Percentiles rank a stretch among this genome's conserved stretches.
phyloP scores from a whole-genome alignment of 179 eudicot genomes.

The Patellifolia procumbens region DNA sequence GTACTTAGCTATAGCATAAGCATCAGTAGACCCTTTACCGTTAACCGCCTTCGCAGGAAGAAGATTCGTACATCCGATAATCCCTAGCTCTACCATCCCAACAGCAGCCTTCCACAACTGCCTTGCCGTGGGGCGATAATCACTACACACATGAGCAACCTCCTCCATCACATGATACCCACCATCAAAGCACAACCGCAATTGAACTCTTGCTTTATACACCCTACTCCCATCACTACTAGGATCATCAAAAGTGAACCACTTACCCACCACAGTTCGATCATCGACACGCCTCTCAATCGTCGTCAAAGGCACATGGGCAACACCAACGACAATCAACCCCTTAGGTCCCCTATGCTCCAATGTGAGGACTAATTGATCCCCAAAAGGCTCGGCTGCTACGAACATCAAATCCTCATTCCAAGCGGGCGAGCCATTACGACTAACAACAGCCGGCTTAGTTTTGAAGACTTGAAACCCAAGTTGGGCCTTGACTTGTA shows the following conservation, averaged over 20 bases:
- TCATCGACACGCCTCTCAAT: constrained; percentile 94
- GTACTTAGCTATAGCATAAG: constrained; percentile 84
- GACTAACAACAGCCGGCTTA: constrained; percentile 36
- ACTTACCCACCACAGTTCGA: constrained; percentile 59
- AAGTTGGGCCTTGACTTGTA: constrained; percentile 68
- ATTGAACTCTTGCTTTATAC: constrained; percentile 73
- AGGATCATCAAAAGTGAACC: constrained; percentile 70
- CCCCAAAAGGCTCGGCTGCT: constrained; percentile 79
- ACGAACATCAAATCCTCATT: constrained; percentile 86
- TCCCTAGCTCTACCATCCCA: constrained; percentile 80
- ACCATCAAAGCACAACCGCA: constrained; percentile 85
- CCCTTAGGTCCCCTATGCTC: constrained; percentile 66
- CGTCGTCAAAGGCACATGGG: constrained; percentile 51
- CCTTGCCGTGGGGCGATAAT: constrained; percentile 89
- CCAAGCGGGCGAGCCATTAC: constrained; percentile 71
- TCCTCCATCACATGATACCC: constrained; percentile 99
- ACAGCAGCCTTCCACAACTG: constrained; percentile 89
- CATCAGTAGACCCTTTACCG: constrained; percentile 76
- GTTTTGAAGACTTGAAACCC: constrained; percentile 77
- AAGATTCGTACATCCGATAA: constrained; percentile 71
- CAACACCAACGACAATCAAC: constrained; percentile 42
- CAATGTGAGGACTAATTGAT: constrained; percentile 46
- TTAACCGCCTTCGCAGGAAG: constrained; percentile 66
- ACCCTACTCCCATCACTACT: constrained; percentile 32
- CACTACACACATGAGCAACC: constrained; percentile 78